These are phyloP conservation scores for Rosa multiflora DNA, from an alignment of 306 rosid species.

Conservation along the genomic window DNA sequence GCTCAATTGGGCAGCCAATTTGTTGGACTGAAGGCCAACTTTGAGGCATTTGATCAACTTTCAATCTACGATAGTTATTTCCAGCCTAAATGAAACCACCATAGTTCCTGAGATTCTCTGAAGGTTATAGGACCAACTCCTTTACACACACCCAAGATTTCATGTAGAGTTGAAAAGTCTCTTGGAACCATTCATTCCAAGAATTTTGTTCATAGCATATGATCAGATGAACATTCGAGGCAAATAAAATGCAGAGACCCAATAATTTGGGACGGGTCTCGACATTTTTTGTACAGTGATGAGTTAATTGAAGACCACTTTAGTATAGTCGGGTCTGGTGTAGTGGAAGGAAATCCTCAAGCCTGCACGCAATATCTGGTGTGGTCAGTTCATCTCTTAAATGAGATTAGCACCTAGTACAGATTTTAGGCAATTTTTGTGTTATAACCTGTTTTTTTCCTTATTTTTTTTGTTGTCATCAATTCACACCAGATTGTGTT, in stretches of 20 bases:
- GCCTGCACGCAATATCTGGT: background rate
- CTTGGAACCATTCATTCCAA: constrained; percentile 13
- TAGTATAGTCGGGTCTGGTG: constrained; percentile 19
- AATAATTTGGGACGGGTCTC: constrained; percentile 41
- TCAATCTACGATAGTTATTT: constrained; percentile 80
- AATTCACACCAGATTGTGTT: no score
- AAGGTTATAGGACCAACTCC: background rate
- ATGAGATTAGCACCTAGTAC: constrained; percentile 36
- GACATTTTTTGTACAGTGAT: constrained; percentile 46
- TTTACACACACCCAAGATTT: background rate
- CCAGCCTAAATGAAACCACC: constrained; percentile 45
- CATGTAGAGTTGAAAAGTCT: background rate
- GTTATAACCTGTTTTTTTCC: background rate
- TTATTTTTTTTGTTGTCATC: no score
- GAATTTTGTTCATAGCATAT: constrained; percentile 22
- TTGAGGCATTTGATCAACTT: constrained; percentile 84
- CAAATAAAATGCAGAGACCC: constrained; percentile 29
- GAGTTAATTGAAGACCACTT: constrained; percentile 38
- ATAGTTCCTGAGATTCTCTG: constrained; percentile 9
- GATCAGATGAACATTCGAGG: constrained; percentile 2
- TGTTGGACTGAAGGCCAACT: constrained; percentile 87
- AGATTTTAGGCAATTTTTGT: constrained; percentile 13
- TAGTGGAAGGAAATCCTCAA: constrained; percentile 1
- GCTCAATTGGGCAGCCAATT: constrained; percentile 86
- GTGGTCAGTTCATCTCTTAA: constrained; percentile 27